Base-by-base conservation (phyloP, 108 stramenopile species). In the Fragilaria crotonensis region DNA sequence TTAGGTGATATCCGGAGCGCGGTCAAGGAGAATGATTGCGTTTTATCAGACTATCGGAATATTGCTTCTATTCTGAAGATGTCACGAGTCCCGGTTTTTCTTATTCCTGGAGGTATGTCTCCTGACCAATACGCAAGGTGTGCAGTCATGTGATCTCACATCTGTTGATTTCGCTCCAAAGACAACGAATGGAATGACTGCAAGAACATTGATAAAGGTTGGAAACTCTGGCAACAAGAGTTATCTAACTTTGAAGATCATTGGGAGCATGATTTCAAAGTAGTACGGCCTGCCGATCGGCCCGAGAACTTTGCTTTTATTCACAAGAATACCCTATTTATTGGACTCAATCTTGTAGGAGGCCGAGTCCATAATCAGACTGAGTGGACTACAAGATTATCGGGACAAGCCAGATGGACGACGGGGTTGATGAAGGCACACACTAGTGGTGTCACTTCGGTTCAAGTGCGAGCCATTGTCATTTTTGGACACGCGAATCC, bases 331-430 rank as follows among this genome's bases (percentile, higher is more conserved):
- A 62, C 59, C 11, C 60, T 73, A 19, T 73, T 65, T 46, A 48
- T 73, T 66, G 71, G 71, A 2, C 46, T 73, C 22, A 66, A 73
- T 26, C 19, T 73, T 2, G 71, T 73, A 31, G 71, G 71, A 1
- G 60, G 65, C 0, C 11, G 21, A 3, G 51, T 64, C 21, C 55
- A 57, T 27, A 30, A 66, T 45, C 27, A 27, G n/a, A 23, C 9
- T 4, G 71, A 66, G 29, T 73, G 71, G 71, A 45, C 53, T 4
- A 25, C n/a, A 4, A 33, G 71, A 33, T 48, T 73, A 48, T 20
- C 33, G 2, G 33, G 49, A 1, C 52, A 66, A 32, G 70, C 27
- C 26, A 46, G 33, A 19, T 73, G 71, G 71, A 52, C 57, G 20
- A 61, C 45, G 30, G 45, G n/a, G 18, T 50, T 66, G 46, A 58